phyloP scores from a whole-genome alignment of 306 rosid genomes.

The Lotus japonicus region DNA sequence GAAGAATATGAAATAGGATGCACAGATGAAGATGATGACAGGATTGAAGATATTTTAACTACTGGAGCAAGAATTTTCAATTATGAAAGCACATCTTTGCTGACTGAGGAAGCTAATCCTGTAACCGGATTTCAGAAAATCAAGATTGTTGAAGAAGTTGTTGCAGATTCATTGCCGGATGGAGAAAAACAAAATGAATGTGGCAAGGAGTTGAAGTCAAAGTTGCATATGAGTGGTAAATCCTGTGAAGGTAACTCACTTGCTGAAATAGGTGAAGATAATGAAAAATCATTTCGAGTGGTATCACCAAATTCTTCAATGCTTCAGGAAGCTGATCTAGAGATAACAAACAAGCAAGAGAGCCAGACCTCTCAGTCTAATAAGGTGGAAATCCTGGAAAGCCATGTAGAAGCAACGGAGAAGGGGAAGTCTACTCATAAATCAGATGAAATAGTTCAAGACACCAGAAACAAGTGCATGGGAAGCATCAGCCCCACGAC shows the following conservation, averaged over 20 bases:
- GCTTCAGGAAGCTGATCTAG: conserved; percentile 14
- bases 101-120: conserved; percentile 8
- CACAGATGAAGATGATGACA: conserved; percentile 2
- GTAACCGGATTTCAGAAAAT: conserved; percentile 18
- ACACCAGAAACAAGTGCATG: conserved; percentile 15
- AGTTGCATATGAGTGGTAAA: background rate
- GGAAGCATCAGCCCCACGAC: conserved; percentile 10
- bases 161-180: conserved; percentile 15
- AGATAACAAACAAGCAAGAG: conserved; percentile 22
- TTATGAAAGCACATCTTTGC: conserved; percentile 14
- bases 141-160: conserved; percentile 10
- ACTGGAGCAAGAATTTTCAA: background rate
- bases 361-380: conserved; percentile 31
- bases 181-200: conserved; percentile 20
- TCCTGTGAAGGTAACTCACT: conserved; percentile 4
- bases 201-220: conserved; percentile 5
- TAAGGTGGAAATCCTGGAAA: conserved; percentile 24
- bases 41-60: background rate
- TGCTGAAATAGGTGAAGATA: conserved; percentile 20
- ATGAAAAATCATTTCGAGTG: conserved; percentile 10
- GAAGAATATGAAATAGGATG: conserved; percentile 16
- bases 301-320: conserved; percentile 30
- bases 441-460: conserved; percentile 12
- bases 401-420: conserved; percentile 15
- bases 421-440: conserved; percentile 7